Percentiles rank a stretch among this genome's conserved stretches.
Conservation (phyloP, 495 filamentous ascomycete genomes). For the Xylaria grammica region DNA sequence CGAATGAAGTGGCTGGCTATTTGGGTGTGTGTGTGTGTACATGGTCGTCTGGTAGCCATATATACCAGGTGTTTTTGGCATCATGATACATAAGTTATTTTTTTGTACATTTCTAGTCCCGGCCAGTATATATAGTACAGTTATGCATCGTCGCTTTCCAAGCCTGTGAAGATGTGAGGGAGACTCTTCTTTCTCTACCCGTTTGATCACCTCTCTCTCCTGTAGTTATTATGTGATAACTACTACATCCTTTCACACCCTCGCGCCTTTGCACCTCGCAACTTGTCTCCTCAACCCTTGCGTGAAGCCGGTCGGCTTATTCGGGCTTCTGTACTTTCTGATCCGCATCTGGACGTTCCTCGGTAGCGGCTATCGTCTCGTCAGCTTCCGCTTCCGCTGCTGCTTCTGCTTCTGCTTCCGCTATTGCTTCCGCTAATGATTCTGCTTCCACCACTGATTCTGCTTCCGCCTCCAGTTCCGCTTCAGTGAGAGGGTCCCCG, state of each 20-base stretch:
- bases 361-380: conserved; percentile 20
- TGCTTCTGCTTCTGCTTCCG: too few relatives aligned
- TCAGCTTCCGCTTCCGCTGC: too few relatives aligned
- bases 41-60: neutral
- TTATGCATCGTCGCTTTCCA: conserved; percentile 1
- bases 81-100: conserved; percentile 18
- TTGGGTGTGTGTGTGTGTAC: neutral
- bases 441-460: too few relatives aligned
- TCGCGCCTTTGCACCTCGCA: too few relatives aligned
- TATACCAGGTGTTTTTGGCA: conserved; percentile 10
- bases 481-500: conserved; percentile 30
- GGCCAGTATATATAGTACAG: conserved; percentile 21
- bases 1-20: neutral
- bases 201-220: too few relatives aligned
- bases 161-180: too few relatives aligned
- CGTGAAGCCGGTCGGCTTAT: neutral
- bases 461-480: too few relatives aligned
- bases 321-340: neutral
- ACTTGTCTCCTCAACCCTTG: neutral
- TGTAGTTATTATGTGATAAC: neutral
- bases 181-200: too few relatives aligned
- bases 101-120: conserved; percentile 11
- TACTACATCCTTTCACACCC: too few relatives aligned
- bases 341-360: conserved; percentile 18
- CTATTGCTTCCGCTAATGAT: too few relatives aligned